Conservation (phyloP, 1,284 basidiomycete species). For the Singerocomus inundabilis region DNA sequence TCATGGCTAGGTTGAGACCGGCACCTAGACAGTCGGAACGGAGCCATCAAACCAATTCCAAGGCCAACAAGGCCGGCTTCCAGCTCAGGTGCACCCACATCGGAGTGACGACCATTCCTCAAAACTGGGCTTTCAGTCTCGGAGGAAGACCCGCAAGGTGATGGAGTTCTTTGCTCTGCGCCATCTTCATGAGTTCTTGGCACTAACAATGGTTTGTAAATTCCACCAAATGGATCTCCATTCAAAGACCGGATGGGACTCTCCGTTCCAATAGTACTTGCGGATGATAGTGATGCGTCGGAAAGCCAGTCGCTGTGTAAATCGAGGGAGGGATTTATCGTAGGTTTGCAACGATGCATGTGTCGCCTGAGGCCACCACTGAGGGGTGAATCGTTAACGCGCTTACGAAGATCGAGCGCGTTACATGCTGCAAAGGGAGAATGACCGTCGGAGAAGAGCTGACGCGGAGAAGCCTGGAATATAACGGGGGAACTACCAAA, state of each 20-base stretch:
- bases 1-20: constrained; percentile 23
- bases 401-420: constrained; percentile 33
- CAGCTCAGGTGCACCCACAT: constrained; percentile 26
- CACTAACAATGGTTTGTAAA: constrained; percentile 29
- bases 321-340: constrained; percentile 43
- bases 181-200: constrained; percentile 12
- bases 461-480: constrained; percentile 39
- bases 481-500: constrained; percentile 35
- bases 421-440: constrained; percentile 31
- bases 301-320: constrained; percentile 44
- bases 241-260: constrained; percentile 25
- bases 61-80: constrained; percentile 39
- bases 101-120: constrained; percentile 40
- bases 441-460: constrained; percentile 37
- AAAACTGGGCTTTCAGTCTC: constrained; percentile 61
- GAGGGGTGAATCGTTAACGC: constrained; percentile 35
- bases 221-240: constrained; percentile 37
- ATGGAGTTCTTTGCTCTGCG: constrained; percentile 17
- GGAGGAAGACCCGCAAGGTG: constrained; percentile 38
- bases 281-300: constrained; percentile 37
- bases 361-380: constrained; percentile 30
- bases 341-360: constrained; percentile 32
- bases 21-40: constrained; percentile 43
- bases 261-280: constrained; percentile 16
- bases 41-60: constrained; percentile 54